Evolutionary conservation across 2,329 filamentous ascomycete species (phyloP), one percentile per base, ranked within the genome.

Genomic region (Fusarium sp.): DNA sequence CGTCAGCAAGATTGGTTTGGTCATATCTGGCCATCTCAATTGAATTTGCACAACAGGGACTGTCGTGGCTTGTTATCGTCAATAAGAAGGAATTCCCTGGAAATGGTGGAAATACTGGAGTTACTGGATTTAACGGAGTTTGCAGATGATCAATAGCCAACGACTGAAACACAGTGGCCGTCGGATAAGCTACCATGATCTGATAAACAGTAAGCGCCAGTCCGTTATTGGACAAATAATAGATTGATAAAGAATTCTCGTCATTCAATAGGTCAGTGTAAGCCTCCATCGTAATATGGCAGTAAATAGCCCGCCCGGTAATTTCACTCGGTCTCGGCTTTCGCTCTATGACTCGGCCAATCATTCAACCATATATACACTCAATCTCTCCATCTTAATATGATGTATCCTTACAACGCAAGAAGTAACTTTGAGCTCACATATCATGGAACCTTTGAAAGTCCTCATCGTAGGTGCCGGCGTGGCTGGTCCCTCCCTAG

Each of bases 391-490:
- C 23, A 25, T 25, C 7, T 2, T 25, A 2, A 25, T 25, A 25
- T 25, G 2, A 25, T 25, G 6, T 25, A 25, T 25, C 23, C 2
- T 25, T 2, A 25, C 23, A 25, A 7, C 2, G 23, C 23, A 7
- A 25, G 23, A 25, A 25, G 2, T 2, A 25, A 25, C 7, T 25
- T 25, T 2, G 23, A 25, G 2, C 23, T 25, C 23, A 25, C 23
- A 23, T 23, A 25, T 50, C 16, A 65, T 65, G 49, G 14, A 42
- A 45, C 20, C 54, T 7, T 54, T 64, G 3, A 64, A 56, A 64
- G 70, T 63, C 2, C 69, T 72, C 16, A 54, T 72, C 2, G 65
- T 69, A 1, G 69, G 69, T 9, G 66, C 58, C 21, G 69, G 69
- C 20, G 23, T 72, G 41, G 69, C 69, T 3, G 69, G 69, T 7